phyloP scores from a whole-genome alignment of 768 basidiomycete species.

The Boletus reticulatus region DNA sequence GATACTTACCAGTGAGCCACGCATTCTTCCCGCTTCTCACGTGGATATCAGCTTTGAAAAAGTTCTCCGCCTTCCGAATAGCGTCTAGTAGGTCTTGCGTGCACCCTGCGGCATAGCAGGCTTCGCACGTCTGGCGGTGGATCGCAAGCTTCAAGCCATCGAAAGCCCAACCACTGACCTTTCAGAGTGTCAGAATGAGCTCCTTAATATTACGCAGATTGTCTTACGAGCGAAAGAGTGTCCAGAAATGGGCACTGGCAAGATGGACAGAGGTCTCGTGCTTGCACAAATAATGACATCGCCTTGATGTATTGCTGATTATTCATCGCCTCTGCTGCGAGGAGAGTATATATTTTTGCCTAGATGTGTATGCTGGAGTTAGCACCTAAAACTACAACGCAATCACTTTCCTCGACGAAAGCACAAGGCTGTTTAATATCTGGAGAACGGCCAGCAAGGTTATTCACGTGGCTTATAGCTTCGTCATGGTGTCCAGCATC shows the following conservation, averaged over 20 bases:
- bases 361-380: background rate
- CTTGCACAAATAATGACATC: background rate
- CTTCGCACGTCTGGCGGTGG: constrained; percentile 9
- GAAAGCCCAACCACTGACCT: constrained; percentile 20
- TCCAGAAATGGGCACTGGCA: constrained; percentile 2
- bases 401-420: constrained; percentile 13
- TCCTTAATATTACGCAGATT: background rate
- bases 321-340: constrained; percentile 7
- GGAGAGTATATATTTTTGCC: constrained; percentile 16
- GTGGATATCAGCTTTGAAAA: constrained; percentile 10
- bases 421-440: background rate
- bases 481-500: background rate
- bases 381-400: background rate
- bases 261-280: constrained; percentile 13
- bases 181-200: background rate
- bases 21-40: background rate
- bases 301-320: background rate
- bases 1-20: constrained; percentile 13
- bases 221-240: constrained; percentile 16
- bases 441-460: background rate
- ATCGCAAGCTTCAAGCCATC: constrained; percentile 8
- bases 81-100: background rate
- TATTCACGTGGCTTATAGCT: background rate
- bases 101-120: background rate
- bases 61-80: constrained; percentile 1